Base-by-base conservation (phyloP, 495 filamentous ascomycete species). In the Lepraria neglecta region DNA sequence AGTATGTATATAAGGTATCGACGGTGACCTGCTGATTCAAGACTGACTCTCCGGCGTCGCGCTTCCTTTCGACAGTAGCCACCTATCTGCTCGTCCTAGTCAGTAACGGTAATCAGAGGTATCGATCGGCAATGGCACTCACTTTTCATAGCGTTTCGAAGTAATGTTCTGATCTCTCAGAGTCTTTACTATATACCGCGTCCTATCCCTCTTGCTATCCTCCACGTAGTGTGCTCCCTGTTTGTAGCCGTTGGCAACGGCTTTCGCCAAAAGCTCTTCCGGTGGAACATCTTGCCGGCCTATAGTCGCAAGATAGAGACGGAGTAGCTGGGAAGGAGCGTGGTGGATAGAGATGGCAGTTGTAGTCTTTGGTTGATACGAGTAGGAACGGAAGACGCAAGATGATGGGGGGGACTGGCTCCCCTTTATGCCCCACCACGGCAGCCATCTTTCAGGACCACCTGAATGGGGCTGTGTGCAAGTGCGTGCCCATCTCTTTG, bases 131-230 rank as follows among this genome's bases (percentile, higher is more conserved):
- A 10, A 14, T 33, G 1, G 0, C 0, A 35, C 19, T 55, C 27
- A 60, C 57, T 56, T 61, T 54, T 33, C n/a, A 47, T 60, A 64
- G 51, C 48, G 40, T 17, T 21, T 48, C 33, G 55, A 56, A 56
- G 57, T 33, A 7, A 28, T 12, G 33, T 64, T 27, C 42, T 56
- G 57, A 33, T 60, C 62, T 48, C 17, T 60, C 0, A 64, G 62
- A 42, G 57, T 64, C 38, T 62, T 56, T 3, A 7, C 17, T 15
- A 62, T 10, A 17, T 62, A 56, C 3, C 12, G 45, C 33, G 40
- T 62, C 9, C 24, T 62, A 21, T 47, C 14, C 17, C 11, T 56
- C 15, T 31, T 28, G 21, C 51, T 56, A 30, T 56, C 40, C 27
- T 35, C n/a, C 0, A 9, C 31, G 10, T 28, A 15, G 21, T 61